Evolutionary conservation across 768 basidiomycete species (phyloP).

Genomic region (Calocybe cyanea): DNA sequence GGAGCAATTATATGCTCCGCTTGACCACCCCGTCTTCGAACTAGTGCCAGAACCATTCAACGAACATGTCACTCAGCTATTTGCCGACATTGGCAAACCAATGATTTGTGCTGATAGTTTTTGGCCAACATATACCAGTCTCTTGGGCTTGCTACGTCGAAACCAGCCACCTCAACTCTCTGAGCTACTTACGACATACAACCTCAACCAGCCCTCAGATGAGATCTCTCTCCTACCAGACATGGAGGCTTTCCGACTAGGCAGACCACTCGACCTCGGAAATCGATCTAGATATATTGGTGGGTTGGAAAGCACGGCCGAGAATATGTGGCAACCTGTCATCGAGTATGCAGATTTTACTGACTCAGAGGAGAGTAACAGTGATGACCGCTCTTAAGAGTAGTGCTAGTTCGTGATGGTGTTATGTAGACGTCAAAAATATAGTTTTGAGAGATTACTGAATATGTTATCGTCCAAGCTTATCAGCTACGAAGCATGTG

Average conservation of each 20-base stretch:
- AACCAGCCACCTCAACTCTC: neutral
- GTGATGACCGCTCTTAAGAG: no score
- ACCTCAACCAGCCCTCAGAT: conserved; percentile 7
- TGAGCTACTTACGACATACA: neutral
- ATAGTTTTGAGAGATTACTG: no score
- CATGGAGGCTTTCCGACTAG: conserved; percentile 8
- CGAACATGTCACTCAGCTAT: conserved; percentile 6
- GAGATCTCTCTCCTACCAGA: conserved; percentile 9
- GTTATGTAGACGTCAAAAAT: no score
- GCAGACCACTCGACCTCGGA: conserved; percentile 3
- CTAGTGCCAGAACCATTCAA: conserved; percentile 16
- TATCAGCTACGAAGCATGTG: no score
- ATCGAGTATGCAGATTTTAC: conserved; percentile 5
- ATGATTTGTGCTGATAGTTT: conserved; percentile 9
- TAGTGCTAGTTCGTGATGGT: no score
- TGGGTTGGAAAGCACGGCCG: neutral
- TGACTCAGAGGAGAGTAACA: neutral
- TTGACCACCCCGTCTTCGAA: conserved; percentile 16
- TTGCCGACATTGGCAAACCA: conserved; percentile 13
- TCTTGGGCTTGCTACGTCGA: neutral
- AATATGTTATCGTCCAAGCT: no score
- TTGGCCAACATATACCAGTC: conserved; percentile 11
- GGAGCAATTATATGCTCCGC: conserved; percentile 16
- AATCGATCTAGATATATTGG: neutral
- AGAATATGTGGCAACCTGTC: neutral